A percentile compares a stretch with the other conserved stretches of the same genome.
phyloP scores from a whole-genome alignment of 176 grass and related monocot species.

The Oryza officinalis region DNA sequence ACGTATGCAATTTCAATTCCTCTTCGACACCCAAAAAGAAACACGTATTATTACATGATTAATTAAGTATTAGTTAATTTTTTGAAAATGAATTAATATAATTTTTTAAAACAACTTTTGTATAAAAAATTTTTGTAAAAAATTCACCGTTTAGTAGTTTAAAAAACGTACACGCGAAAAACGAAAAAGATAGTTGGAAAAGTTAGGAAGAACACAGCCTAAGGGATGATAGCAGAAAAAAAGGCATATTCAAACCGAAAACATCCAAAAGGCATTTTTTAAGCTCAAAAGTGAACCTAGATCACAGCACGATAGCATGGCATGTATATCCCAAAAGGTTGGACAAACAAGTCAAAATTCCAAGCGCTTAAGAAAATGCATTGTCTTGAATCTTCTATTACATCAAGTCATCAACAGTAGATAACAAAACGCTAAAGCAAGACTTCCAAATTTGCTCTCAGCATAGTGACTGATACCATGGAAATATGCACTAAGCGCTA shows the following conservation, averaged over 20 bases:
- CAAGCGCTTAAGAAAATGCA: conserved; percentile 43
- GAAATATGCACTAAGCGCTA: conserved; percentile 26
- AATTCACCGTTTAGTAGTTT: too few relatives aligned
- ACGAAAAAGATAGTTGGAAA: too few relatives aligned
- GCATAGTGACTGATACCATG: not conserved
- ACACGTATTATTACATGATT: too few relatives aligned
- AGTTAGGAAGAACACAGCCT: too few relatives aligned
- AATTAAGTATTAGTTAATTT: too few relatives aligned
- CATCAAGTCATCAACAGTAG: conserved; percentile 46
- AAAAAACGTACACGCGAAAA: too few relatives aligned
- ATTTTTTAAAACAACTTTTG: too few relatives aligned
- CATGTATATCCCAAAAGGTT: not conserved
- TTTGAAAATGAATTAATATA: too few relatives aligned
- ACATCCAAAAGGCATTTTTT: not conserved
- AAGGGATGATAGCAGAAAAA: not conserved
- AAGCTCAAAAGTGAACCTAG: not conserved
- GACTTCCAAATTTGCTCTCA: conserved; percentile 33
- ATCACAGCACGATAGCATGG: not conserved
- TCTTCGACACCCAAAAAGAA: too few relatives aligned
- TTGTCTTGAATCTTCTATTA: conserved; percentile 47
- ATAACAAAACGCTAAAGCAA: conserved; percentile 43
- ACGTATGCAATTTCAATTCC: too few relatives aligned
- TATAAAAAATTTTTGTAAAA: too few relatives aligned
- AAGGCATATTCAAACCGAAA: not conserved
- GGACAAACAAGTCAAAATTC: conserved; percentile 39